These are phyloP conservation scores for Trypanosoma rangeli DNA, from an alignment of 208 protist species.

Conservation along the genomic window DNA sequence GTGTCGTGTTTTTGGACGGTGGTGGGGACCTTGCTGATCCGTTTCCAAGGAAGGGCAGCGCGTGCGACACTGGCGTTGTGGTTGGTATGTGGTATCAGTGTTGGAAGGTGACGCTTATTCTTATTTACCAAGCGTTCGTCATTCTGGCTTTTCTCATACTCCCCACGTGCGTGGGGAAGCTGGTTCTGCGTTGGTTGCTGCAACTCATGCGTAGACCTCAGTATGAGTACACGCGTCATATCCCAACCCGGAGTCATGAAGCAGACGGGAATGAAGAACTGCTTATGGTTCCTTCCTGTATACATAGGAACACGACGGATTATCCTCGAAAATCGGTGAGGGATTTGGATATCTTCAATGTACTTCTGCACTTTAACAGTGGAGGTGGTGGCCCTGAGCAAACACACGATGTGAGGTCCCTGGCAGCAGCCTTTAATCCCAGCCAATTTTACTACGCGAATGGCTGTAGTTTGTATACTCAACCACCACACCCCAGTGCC, in stretches of 20 bases:
- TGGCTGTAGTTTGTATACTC: neutral
- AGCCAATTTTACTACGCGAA: conserved; percentile 16
- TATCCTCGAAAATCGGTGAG: neutral
- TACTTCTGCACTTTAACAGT: neutral
- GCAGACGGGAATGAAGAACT: neutral
- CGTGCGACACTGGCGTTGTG: neutral
- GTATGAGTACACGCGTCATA: conserved; percentile 45
- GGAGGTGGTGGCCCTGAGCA: neutral
- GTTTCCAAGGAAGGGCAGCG: neutral
- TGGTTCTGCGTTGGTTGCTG: conserved; percentile 33
- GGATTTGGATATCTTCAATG: conserved; percentile 5
- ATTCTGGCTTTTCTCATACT: conserved; percentile 41
- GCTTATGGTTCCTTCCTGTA: conserved; percentile 2
- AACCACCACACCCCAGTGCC: conserved; percentile 3
- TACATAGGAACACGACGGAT: neutral
- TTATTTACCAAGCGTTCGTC: conserved; percentile 39
- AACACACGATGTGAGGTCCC: neutral
- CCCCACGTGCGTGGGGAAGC: conserved; percentile 37
- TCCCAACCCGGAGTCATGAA: conserved; percentile 32
- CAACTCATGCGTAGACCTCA: conserved; percentile 26
- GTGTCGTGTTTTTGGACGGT: conserved; percentile 58
- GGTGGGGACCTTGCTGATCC: conserved; percentile 36
- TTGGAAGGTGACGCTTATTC: conserved; percentile 12
- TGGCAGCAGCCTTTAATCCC: conserved; percentile 1
- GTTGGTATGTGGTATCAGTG: neutral